A percentile compares a stretch with the other conserved stretches of the same genome.
phyloP scores from a whole-genome alignment of 2,329 filamentous ascomycete genomes.

The Karstenula rhodostoma region DNA sequence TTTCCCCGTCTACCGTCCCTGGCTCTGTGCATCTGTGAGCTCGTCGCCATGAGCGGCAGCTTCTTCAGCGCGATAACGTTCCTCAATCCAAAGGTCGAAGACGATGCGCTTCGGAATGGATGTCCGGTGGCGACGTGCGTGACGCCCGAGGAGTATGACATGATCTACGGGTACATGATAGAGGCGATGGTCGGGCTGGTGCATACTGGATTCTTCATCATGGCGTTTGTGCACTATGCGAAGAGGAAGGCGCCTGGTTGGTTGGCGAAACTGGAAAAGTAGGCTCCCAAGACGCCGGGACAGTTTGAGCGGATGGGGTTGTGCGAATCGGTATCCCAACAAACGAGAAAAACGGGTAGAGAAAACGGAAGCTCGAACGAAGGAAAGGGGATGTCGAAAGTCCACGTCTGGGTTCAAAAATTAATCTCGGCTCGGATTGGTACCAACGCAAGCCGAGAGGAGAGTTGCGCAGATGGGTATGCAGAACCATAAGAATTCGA shows the following conservation, averaged over 20 bases:
- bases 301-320: neutral
- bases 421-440: too few relatives aligned
- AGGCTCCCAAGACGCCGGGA: neutral
- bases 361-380: neutral
- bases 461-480: too few relatives aligned
- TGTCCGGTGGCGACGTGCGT: slow-evolving; percentile 5
- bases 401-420: too few relatives aligned
- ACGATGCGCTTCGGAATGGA: neutral
- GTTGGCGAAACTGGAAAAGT: neutral
- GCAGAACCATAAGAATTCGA: too few relatives aligned
- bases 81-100: neutral
- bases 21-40: slow-evolving; percentile 1
- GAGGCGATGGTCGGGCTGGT: slow-evolving; percentile 1
- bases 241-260: slow-evolving; percentile 6
- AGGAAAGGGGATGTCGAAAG: neutral
- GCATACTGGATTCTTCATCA: slow-evolving; percentile 6
- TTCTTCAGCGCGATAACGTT: neutral
- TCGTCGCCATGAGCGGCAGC: neutral
- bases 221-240: slow-evolving; percentile 1
- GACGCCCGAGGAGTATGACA: neutral
- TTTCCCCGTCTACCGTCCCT: slow-evolving; percentile 6
- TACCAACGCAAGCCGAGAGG: too few relatives aligned
- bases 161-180: slow-evolving; percentile 1
- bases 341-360: neutral
- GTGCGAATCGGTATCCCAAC: neutral